Evolutionary conservation across 2,329 filamentous ascomycete genomes (phyloP).

Genomic region (Pestalotiopsis sp.): DNA sequence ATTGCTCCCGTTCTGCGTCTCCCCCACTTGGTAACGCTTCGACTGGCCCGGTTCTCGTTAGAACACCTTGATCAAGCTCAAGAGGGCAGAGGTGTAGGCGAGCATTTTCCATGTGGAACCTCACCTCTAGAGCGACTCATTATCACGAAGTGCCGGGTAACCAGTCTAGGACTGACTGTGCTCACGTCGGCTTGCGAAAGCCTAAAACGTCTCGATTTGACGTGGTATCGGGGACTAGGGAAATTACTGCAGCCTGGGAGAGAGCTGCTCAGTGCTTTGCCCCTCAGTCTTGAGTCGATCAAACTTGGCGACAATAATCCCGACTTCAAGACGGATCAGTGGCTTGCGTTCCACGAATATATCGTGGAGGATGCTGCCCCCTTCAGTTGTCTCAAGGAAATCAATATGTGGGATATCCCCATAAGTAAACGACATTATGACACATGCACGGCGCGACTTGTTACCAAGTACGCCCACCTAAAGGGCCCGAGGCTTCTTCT

Average conservation of each 20-base stretch:
- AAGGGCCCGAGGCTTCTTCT: not conserved
- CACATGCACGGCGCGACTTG: not conserved
- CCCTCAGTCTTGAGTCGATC: not conserved
- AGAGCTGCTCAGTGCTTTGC: not conserved
- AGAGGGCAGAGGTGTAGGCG: not conserved
- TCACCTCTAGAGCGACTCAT: not conserved
- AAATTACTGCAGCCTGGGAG: not conserved
- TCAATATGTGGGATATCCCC: conserved; percentile 3
- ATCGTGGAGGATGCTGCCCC: not conserved
- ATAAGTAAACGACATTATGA: not conserved
- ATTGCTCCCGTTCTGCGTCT: not conserved
- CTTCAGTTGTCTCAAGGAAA: not conserved
- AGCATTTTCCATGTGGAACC: not conserved
- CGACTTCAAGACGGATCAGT: not conserved
- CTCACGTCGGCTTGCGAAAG: not conserved
- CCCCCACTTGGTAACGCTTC: not conserved
- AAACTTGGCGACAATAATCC: not conserved
- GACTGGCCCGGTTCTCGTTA: not conserved
- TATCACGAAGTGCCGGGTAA: not conserved
- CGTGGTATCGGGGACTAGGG: not conserved
- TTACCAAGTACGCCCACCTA: no score
- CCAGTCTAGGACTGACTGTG: not conserved
- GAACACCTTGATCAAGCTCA: not conserved
- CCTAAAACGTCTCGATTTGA: not conserved
- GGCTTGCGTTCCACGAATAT: not conserved